These are phyloP conservation scores for Filobasidium floriforme DNA, from an alignment of 768 basidiomycete genomes.

Conservation along the genomic window DNA sequence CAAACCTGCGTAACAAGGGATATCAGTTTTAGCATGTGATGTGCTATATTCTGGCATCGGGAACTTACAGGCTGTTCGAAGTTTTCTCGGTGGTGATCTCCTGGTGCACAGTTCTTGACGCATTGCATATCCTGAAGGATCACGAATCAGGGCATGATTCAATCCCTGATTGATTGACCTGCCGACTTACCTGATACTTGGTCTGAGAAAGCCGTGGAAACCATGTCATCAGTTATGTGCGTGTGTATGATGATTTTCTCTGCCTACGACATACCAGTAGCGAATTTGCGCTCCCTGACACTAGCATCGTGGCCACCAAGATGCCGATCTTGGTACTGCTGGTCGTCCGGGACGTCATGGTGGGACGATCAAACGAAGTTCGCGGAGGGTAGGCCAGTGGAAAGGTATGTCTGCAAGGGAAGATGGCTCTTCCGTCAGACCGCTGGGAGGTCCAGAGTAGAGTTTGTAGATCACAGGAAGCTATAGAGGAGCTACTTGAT, in stretches of 20 bases:
- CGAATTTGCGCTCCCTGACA: conserved; percentile 50
- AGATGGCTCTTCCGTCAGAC: too few species aligned
- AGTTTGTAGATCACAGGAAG: too few species aligned
- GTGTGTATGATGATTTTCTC: conserved; percentile 50
- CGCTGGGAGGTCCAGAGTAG: too few species aligned
- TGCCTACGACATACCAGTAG: conserved; percentile 25
- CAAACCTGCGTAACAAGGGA: conserved; percentile 33
- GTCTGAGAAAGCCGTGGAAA: conserved; percentile 21
- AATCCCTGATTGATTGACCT: background rate
- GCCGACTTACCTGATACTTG: conserved; percentile 33
- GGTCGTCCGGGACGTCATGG: background rate
- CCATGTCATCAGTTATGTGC: conserved; percentile 69
- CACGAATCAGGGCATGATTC: conserved; percentile 31
- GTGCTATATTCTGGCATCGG: background rate
- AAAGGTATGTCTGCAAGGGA: too few species aligned
- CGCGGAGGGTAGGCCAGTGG: too few species aligned
- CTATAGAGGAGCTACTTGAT: too few species aligned
- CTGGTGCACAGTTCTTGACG: conserved; percentile 77
- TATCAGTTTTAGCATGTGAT: background rate
- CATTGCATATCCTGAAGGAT: conserved; percentile 81
- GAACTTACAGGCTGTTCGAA: conserved; percentile 86
- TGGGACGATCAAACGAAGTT: background rate
- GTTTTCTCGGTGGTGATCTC: conserved; percentile 58
- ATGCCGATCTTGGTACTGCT: conserved; percentile 34
- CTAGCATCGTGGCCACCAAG: conserved; percentile 86